A percentile compares a stretch with the other conserved stretches of the same genome.
These are phyloP conservation scores for Sclerotinia borealis DNA, from an alignment of 2,329 filamentous ascomycete species.

Conservation along the genomic window DNA sequence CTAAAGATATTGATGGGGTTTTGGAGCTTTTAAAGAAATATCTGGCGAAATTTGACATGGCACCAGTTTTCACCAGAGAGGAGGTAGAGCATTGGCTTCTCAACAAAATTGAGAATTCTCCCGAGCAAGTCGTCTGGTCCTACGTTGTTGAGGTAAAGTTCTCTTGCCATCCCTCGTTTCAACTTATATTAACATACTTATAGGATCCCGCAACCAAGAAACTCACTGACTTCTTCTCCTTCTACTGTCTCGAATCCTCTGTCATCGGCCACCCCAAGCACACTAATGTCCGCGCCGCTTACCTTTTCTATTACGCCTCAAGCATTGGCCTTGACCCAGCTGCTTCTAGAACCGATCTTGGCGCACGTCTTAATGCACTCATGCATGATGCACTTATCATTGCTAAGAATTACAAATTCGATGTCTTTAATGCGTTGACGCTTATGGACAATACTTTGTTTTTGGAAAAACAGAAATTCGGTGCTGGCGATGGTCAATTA, in stretches of 20 bases:
- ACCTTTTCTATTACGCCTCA: slow-evolving; percentile 94
- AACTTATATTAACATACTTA: neutral
- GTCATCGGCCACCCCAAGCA: slow-evolving; percentile 79
- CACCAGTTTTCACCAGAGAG: slow-evolving; percentile 70
- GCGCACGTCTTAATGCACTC: slow-evolving; percentile 72
- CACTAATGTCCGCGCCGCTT: slow-evolving; percentile 77
- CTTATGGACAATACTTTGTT: slow-evolving; percentile 92
- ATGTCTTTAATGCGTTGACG: slow-evolving; percentile 94
- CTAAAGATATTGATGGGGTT: slow-evolving; percentile 71
- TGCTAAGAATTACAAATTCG: slow-evolving; percentile 77
- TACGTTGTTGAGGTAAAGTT: slow-evolving; percentile 74
- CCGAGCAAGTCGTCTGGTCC: slow-evolving; percentile 84
- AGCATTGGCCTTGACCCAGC: slow-evolving; percentile 64
- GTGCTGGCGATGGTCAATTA: slow-evolving; percentile 85
- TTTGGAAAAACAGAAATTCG: slow-evolving; percentile 90
- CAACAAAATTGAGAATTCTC: slow-evolving; percentile 57
- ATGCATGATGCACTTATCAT: slow-evolving; percentile 82
- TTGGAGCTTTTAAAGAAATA: slow-evolving; percentile 71
- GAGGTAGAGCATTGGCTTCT: slow-evolving; percentile 88
- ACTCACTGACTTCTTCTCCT: slow-evolving; percentile 95
- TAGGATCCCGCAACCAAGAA: slow-evolving; percentile 60
- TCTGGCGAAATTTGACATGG: slow-evolving; percentile 73
- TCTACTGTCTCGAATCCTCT: slow-evolving; percentile 90
- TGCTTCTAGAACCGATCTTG: slow-evolving; percentile 53
- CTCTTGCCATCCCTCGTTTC: neutral